Percentiles rank a stretch among this genome's conserved stretches.
Conservation (phyloP, 805 yeast genomes). For the Monosporozyma aquatica region DNA sequence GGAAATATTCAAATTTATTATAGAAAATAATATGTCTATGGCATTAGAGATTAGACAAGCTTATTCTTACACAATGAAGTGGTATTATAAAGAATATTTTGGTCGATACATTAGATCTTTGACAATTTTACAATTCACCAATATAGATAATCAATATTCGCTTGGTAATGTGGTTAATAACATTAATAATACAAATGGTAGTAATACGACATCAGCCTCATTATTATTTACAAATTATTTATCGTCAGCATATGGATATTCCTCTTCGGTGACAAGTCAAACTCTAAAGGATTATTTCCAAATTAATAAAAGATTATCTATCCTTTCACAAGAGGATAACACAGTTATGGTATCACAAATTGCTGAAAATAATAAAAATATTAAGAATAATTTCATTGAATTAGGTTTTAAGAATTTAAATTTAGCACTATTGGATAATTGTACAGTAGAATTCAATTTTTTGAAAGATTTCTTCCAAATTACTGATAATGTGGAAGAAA, state of each 20-base stretch:
- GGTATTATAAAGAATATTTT: constrained; percentile 83
- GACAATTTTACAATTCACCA: constrained; percentile 48
- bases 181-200: constrained; percentile 4
- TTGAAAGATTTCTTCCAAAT: constrained; percentile 59
- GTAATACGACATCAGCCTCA: constrained; percentile 18
- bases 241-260: constrained; percentile 13
- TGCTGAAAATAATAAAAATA: constrained; percentile 64
- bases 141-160: constrained; percentile 47
- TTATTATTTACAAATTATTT: constrained; percentile 25
- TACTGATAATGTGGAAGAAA: constrained; percentile 33
- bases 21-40: constrained; percentile 45
- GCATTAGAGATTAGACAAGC: constrained; percentile 72
- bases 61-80: constrained; percentile 77
- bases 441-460: constrained; percentile 67
- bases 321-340: constrained; percentile 45
- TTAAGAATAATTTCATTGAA: constrained; percentile 60
- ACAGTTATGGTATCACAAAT: constrained; percentile 73
- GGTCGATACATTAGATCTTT: constrained; percentile 66
- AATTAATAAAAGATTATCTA: constrained; percentile 51
- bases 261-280: constrained; percentile 15
- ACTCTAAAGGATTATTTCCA: constrained; percentile 45
- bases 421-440: constrained; percentile 65
- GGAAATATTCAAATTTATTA: constrained; percentile 52
- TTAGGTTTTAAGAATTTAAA: constrained; percentile 64
- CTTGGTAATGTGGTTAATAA: constrained; percentile 39